phyloP scores from a whole-genome alignment of 495 filamentous ascomycete species.

The Hypoxylon rickii region DNA sequence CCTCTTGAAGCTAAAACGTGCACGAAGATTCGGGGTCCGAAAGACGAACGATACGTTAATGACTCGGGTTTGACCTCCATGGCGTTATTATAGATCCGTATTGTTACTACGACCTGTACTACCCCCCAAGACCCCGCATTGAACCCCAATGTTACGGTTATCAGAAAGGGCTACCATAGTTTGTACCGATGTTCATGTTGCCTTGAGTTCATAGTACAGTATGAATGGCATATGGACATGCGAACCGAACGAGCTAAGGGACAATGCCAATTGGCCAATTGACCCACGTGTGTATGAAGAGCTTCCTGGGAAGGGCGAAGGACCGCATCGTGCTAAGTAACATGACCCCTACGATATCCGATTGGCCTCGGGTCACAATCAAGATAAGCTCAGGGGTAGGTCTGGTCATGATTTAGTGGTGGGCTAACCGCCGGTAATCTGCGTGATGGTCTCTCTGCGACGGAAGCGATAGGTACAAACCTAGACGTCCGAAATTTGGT shows the following conservation, averaged over 20 bases:
- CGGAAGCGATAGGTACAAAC: neutral
- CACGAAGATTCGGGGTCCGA: no score
- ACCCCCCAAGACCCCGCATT: constrained; percentile 1
- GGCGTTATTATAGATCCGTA: no score
- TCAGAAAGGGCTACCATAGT: constrained; percentile 4
- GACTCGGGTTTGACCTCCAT: no score
- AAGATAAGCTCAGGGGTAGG: constrained; percentile 5
- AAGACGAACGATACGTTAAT: no score
- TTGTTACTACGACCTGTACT: no score
- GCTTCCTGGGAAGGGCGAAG: constrained; percentile 25
- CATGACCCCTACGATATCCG: constrained; percentile 12
- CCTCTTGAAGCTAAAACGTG: no score
- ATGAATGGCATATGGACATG: constrained; percentile 11
- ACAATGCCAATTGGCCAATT: constrained; percentile 21
- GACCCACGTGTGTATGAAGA: constrained; percentile 29
- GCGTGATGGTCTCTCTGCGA: neutral
- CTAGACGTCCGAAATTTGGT: no score
- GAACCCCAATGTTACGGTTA: neutral
- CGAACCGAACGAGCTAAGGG: constrained; percentile 10
- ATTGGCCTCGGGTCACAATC: constrained; percentile 16
- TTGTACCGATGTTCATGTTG: constrained; percentile 12
- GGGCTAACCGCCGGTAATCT: constrained; percentile 10
- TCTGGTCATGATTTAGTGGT: constrained; percentile 4
- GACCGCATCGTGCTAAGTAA: constrained; percentile 7
- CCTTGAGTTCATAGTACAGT: no score